Conservation (phyloP, 306 rosid species). For the Cicer cuneatum region DNA sequence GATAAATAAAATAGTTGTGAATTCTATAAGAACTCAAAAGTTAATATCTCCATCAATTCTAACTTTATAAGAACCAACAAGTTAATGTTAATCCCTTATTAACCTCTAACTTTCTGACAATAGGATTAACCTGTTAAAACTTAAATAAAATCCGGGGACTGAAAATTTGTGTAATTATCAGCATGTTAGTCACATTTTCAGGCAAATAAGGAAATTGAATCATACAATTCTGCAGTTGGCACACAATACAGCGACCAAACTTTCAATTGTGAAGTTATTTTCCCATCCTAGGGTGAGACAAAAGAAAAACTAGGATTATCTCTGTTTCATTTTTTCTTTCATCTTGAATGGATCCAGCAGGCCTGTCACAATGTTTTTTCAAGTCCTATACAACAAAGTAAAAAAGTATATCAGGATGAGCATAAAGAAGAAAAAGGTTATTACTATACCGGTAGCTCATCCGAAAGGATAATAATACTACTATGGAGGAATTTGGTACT, state of each 20-base stretch:
- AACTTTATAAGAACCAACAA: neutral
- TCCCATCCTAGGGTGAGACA: constrained; percentile 46
- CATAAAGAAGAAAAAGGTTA: constrained; percentile 42
- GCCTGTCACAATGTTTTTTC: constrained; percentile 85
- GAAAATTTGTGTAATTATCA: constrained; percentile 34
- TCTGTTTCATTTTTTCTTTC: constrained; percentile 41
- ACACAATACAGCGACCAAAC: constrained; percentile 49
- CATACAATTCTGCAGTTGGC: constrained; percentile 42
- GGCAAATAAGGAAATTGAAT: constrained; percentile 36
- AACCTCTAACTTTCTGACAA: neutral
- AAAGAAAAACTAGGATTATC: constrained; percentile 48
- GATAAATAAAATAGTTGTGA: neutral
- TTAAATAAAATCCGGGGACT: too few relatives aligned
- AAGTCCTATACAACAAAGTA: constrained; percentile 75
- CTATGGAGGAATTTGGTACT: constrained; percentile 3
- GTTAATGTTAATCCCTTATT: neutral
- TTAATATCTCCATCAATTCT: neutral
- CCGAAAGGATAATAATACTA: constrained; percentile 16
- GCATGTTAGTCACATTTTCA: constrained; percentile 20
- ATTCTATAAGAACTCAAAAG: neutral
- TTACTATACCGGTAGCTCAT: constrained; percentile 35
- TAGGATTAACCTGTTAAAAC: constrained; percentile 1
- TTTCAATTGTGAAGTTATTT: constrained; percentile 48
- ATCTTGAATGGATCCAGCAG: constrained; percentile 59
- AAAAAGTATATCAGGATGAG: constrained; percentile 60